Evolutionary conservation across 1,284 basidiomycete genomes (phyloP).

Genomic region (Tremellales sp.): DNA sequence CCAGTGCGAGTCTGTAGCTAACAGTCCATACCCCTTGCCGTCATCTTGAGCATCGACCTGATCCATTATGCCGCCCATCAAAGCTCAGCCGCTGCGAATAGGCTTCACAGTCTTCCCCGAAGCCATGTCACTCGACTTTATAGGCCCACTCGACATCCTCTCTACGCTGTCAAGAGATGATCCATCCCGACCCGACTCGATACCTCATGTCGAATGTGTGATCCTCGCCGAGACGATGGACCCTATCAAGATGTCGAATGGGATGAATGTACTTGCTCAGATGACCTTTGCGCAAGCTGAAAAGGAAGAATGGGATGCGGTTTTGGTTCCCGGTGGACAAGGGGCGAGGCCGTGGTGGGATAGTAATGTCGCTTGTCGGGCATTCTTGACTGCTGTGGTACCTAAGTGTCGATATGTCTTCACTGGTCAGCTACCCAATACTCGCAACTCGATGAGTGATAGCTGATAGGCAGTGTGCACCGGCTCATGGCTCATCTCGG

Average conservation of each 20-base stretch:
- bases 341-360: conserved; percentile 15
- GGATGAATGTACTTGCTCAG: conserved; percentile 10
- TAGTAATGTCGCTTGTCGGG: conserved; percentile 8
- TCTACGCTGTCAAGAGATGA: not conserved
- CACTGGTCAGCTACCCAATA: conserved; percentile 10
- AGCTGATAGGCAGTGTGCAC: conserved; percentile 17
- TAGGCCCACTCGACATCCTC: not conserved
- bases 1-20: no score
- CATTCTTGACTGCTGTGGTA: conserved; percentile 12
- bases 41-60: no score
- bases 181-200: not conserved
- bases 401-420: conserved; percentile 8
- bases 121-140: not conserved
- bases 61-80: no score
- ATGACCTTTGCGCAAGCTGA: conserved; percentile 10
- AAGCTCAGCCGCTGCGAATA: not conserved
- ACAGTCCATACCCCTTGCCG: no score
- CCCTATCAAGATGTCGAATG: conserved; percentile 6
- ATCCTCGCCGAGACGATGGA: conserved; percentile 9
- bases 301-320: conserved; percentile 9
- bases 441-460: not conserved
- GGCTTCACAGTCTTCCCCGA: not conserved
- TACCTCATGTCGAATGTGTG: not conserved
- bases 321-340: conserved; percentile 17
- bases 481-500: conserved; percentile 17